Evolutionary conservation across 1,284 basidiomycete species (phyloP), one percentile per base, ranked within the genome.

Genomic region (Ustilago lituana): DNA sequence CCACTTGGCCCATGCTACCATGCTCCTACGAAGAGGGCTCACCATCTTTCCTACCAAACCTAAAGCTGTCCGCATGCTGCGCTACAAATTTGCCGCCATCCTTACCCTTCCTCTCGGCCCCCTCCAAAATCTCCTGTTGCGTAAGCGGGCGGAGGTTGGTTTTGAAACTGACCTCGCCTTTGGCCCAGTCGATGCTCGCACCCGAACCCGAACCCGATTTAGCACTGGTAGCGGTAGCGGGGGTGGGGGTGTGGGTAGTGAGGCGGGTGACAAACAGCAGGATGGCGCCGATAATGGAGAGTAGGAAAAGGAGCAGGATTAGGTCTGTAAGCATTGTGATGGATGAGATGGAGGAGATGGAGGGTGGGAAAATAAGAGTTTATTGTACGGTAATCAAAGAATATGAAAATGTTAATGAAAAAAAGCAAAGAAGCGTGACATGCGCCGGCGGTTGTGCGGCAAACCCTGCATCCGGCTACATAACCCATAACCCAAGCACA

Each of bases 81-180:
- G 41, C 8, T 4, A 58, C 33, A 17, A 55, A 64, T 14, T 32
- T 57, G 0, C 49, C 54, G 0, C 54, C 37, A 1, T 57, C 35
- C 14, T n/a, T 3, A 1, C 60, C 60, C 2, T 7, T n/a, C 8
- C 20, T 10, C 0, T 49, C 29, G 0, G 61, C 54, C 4, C 6
- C 22, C 2, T 64, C 54, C 12, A 64, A 22, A 4, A 64, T 19
- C 2, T 64, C 36, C 31, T 64, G 46, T 35, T 64, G 61, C 8
- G 61, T 45, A 3, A 46, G 27, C 2, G 61, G 55, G 8, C 50
- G 26, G 2, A 45, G 29, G n/a, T 45, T 44, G 7, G 61, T 57
- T 20, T 43, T 39, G 5, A 64, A 33, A 6, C 50, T 57, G 12
- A 64, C 6, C 11, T 64, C 33, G 14, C 39, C 39, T 0, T 38